A percentile compares a stretch with the other conserved stretches of the same genome.
Conservation (phyloP, 495 filamentous ascomycete genomes). For the Tuber brumale region DNA sequence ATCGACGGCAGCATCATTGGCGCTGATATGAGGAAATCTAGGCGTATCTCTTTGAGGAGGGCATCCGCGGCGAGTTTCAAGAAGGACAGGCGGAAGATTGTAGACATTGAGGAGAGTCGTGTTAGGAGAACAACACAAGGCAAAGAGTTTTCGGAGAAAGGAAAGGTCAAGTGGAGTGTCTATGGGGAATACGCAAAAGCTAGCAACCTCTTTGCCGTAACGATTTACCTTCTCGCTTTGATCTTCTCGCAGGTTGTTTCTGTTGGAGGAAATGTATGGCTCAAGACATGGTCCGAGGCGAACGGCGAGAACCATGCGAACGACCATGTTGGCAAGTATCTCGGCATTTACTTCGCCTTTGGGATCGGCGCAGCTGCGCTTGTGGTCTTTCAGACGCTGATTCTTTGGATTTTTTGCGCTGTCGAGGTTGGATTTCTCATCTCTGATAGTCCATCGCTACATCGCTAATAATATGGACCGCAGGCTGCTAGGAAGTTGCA, state of each 20-base stretch:
- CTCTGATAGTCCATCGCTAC: constrained; percentile 8
- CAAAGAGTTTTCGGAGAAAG: constrained; percentile 82
- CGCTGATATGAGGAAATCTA: constrained; percentile 48
- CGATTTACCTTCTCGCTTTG: constrained; percentile 69
- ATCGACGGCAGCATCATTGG: constrained; percentile 10
- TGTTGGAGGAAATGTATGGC: constrained; percentile 78
- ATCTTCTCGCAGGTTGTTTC: constrained; percentile 73
- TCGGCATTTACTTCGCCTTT: constrained; percentile 90
- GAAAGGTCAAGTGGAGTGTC: constrained; percentile 94
- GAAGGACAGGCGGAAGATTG: constrained; percentile 71
- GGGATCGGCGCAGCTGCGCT: constrained; percentile 81
- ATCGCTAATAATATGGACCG: constrained; percentile 19
- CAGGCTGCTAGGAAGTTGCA: constrained; percentile 90
- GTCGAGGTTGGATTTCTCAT: constrained; percentile 63
- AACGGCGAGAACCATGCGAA: constrained; percentile 65
- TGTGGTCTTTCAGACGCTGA: constrained; percentile 85
- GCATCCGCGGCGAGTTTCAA: constrained; percentile 88
- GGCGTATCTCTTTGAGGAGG: constrained; percentile 70
- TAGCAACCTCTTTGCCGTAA: constrained; percentile 78
- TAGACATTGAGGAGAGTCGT: constrained; percentile 69
- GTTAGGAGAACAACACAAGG: constrained; percentile 67
- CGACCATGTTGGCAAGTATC: constrained; percentile 73
- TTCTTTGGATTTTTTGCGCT: constrained; percentile 98
- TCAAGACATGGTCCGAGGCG: constrained; percentile 82
- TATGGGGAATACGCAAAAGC: constrained; percentile 87